Percentiles rank a stretch among this genome's conserved stretches.
Conservation (phyloP, 371 early-diverging fungal genomes). For the Mucor lusitanicus region DNA sequence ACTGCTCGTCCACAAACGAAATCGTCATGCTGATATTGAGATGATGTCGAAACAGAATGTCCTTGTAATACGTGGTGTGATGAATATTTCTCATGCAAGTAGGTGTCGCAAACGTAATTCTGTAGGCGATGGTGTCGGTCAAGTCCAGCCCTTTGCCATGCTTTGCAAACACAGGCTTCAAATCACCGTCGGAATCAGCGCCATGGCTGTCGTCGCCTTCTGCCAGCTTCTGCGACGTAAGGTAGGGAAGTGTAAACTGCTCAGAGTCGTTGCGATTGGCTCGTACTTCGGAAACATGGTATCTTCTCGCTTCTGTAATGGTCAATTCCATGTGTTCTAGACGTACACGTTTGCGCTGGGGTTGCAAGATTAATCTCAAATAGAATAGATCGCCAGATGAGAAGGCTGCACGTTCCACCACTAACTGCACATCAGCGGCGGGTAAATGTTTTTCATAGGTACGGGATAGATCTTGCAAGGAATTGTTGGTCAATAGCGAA, state of each 20-base stretch:
- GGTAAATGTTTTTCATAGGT: conserved; percentile 39
- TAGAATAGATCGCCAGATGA: conserved; percentile 40
- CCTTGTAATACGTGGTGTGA: conserved; percentile 38
- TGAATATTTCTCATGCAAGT: conserved; percentile 35
- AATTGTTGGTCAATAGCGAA: conserved; percentile 32
- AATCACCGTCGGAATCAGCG: not conserved
- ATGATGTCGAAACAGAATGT: conserved; percentile 32
- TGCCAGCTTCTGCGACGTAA: conserved; percentile 14
- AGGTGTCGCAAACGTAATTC: conserved; percentile 36
- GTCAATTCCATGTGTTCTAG: conserved; percentile 32
- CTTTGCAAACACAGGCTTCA: conserved; percentile 25
- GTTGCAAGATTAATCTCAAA: conserved; percentile 27
- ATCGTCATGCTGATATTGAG: conserved; percentile 29
- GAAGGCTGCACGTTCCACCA: conserved; percentile 36
- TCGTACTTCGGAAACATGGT: conserved; percentile 23
- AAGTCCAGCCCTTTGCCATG: conserved; percentile 24
- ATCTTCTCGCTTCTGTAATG: conserved; percentile 27
- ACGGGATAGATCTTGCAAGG: conserved; percentile 36
- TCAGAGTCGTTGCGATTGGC: conserved; percentile 29
- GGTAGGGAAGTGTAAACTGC: conserved; percentile 21
- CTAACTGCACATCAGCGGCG: conserved; percentile 27
- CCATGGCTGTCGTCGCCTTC: conserved; percentile 11
- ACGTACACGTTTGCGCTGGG: conserved; percentile 33
- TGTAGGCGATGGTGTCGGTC: conserved; percentile 29
- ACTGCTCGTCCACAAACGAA: conserved; percentile 25